Evolutionary conservation across 192 early-diverging fungal genomes (phyloP).

Genomic region (Backusella psychrophila): DNA sequence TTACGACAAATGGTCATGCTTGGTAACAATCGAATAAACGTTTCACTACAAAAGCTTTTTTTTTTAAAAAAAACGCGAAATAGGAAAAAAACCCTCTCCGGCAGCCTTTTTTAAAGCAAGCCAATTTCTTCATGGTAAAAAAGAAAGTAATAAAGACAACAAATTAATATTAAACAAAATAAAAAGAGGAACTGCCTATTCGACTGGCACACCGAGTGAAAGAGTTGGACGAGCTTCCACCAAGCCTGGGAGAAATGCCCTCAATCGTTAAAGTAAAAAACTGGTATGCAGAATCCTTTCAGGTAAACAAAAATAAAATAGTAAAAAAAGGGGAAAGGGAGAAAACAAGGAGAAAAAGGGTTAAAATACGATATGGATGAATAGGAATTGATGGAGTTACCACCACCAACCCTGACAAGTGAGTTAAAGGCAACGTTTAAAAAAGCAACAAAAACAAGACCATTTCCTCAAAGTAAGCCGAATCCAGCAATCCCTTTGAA

Average conservation of each 20-base stretch:
- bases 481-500: conserved; percentile 36
- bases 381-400: conserved; percentile 38
- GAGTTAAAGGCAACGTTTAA: conserved; percentile 16
- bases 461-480: conserved; percentile 42
- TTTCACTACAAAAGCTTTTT: background rate
- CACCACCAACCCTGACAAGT: conserved; percentile 18
- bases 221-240: conserved; percentile 88
- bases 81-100: conserved; percentile 70
- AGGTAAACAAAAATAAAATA: conserved; percentile 37
- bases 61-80: background rate
- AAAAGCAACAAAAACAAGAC: background rate
- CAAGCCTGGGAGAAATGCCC: conserved; percentile 85
- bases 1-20: conserved; percentile 95
- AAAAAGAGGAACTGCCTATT: conserved; percentile 83
- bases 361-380: background rate
- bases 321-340: background rate
- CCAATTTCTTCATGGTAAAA: conserved; percentile 65
- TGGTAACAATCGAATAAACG: conserved; percentile 52
- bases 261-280: conserved; percentile 86
- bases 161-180: background rate
- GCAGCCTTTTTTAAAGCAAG: conserved; percentile 71
- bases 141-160: background rate
- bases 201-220: conserved; percentile 92
- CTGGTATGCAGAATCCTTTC: conserved; percentile 93
- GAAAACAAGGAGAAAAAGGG: background rate